Percentiles rank a stretch among this genome's conserved stretches.
Conservation (phyloP, 208 protist genomes). For the Giardia muris region DNA sequence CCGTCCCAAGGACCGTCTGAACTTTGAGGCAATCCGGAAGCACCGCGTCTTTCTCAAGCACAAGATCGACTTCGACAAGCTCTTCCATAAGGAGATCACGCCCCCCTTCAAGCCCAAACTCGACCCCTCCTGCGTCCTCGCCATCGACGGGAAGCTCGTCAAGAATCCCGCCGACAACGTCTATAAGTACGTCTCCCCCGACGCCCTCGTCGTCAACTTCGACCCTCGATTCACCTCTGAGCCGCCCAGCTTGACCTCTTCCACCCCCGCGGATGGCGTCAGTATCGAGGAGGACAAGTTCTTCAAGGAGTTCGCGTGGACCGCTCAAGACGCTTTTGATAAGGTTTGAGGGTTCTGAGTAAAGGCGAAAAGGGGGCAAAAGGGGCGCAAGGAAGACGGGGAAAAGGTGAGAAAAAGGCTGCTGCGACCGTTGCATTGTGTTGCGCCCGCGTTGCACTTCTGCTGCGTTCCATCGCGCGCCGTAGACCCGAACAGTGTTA, state of each 20-base stretch:
- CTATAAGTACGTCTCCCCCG: slow-evolving; percentile 6
- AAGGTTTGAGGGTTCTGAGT: too few species aligned
- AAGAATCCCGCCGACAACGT: background rate
- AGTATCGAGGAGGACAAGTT: background rate
- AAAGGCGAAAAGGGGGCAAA: too few species aligned
- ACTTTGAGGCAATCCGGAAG: background rate
- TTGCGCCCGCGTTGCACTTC: too few species aligned
- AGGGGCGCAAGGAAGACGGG: too few species aligned
- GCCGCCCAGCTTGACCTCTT: background rate
- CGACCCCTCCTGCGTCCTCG: background rate
- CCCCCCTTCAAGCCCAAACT: slow-evolving; percentile 19
- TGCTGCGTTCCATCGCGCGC: too few species aligned
- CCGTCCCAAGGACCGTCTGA: slow-evolving; percentile 10
- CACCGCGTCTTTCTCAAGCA: slow-evolving; percentile 16
- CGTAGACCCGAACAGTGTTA: too few species aligned
- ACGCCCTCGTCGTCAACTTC: slow-evolving; percentile 20
- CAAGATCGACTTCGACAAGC: slow-evolving; percentile 27
- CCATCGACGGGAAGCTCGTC: background rate
- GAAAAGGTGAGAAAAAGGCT: too few species aligned
- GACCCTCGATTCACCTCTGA: slow-evolving; percentile 26
- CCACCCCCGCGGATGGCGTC: background rate
- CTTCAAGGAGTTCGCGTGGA: slow-evolving; percentile 26
- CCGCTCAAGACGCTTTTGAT: slow-evolving; percentile 20
- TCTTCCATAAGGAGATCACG: background rate
- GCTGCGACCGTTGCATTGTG: too few species aligned